These are phyloP conservation scores for Ophiocordyceps camponoti-saundersi DNA, from an alignment of 2,329 filamentous ascomycete genomes.

Conservation along the genomic window DNA sequence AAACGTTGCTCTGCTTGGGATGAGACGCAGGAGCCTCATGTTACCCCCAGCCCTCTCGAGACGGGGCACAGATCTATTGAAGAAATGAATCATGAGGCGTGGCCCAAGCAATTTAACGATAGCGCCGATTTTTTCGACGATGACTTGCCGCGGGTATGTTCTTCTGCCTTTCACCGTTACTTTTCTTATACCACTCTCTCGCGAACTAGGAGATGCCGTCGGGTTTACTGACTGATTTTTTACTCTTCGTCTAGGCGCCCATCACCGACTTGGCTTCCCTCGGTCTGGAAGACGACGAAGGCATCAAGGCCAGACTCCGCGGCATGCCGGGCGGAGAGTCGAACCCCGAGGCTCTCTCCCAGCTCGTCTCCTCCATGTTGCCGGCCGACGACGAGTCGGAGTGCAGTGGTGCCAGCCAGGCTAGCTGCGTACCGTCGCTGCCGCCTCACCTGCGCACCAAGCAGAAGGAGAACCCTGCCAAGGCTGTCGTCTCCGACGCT, in stretches of 20 bases:
- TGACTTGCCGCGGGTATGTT: slow-evolving; percentile 6
- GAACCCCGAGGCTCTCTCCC: not conserved
- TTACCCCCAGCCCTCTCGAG: slow-evolving; percentile 12
- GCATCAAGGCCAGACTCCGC: not conserved
- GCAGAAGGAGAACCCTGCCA: not conserved
- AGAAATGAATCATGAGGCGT: slow-evolving; percentile 7
- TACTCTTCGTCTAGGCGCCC: slow-evolving; percentile 12
- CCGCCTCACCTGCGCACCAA: slow-evolving; percentile 2
- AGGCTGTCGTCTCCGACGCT: not conserved
- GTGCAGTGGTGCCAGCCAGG: not conserved
- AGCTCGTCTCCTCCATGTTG: not conserved
- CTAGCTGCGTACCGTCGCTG: not conserved
- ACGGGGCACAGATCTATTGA: slow-evolving; percentile 17
- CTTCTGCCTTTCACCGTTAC: not conserved
- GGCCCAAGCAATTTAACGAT: slow-evolving; percentile 2
- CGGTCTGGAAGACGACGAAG: slow-evolving; percentile 4
- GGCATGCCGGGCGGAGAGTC: not conserved
- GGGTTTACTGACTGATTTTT: no score
- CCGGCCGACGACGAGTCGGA: not conserved
- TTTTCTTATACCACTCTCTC: no score
- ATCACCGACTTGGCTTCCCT: slow-evolving; percentile 8
- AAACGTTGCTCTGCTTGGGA: slow-evolving; percentile 17
- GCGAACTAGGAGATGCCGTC: no score
- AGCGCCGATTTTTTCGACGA: slow-evolving; percentile 11
- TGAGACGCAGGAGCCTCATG: slow-evolving; percentile 16